These are phyloP conservation scores for Fraxinus floribunda DNA, from an alignment of 305 asterid genomes.

Conservation along the genomic window DNA sequence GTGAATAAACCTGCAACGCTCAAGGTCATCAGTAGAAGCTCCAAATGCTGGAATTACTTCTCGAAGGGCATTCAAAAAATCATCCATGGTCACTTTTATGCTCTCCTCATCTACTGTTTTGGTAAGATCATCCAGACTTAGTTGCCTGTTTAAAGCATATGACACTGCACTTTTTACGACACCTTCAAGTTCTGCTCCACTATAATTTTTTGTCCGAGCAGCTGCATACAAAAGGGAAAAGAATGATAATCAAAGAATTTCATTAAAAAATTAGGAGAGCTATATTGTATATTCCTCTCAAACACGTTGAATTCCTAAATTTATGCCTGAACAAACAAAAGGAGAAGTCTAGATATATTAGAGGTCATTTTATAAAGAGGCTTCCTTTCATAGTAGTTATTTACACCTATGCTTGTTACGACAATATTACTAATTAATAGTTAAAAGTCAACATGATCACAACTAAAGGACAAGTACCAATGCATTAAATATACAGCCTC, in stretches of 20 bases:
- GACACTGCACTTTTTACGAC: slow-evolving; percentile 99
- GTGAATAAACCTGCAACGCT: slow-evolving; percentile 80
- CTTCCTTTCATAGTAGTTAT: not conserved
- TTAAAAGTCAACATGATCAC: not conserved
- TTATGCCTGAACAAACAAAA: not conserved
- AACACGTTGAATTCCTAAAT: not conserved
- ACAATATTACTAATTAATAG: not conserved
- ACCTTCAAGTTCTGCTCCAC: slow-evolving; percentile 99
- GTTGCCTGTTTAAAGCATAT: slow-evolving; percentile 86
- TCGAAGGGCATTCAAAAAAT: slow-evolving; percentile 74
- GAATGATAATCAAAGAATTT: slow-evolving; percentile 11
- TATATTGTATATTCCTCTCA: not conserved
- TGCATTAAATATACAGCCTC: not conserved
- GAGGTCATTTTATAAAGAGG: not conserved
- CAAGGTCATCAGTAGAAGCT: slow-evolving; percentile 98
- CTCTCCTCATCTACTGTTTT: slow-evolving; percentile 93
- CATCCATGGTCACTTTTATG: slow-evolving; percentile 91
- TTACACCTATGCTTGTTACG: not conserved
- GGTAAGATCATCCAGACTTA: slow-evolving; percentile 89
- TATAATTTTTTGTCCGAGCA: slow-evolving; percentile 91
- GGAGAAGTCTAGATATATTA: not conserved
- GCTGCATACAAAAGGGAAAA: slow-evolving; percentile 53
- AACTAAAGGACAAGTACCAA: not conserved
- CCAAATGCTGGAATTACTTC: slow-evolving; percentile 98
- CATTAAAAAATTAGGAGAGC: slow-evolving; percentile 17